phyloP scores from a whole-genome alignment of 1,284 basidiomycete genomes.

The Papiliotrema fonsecae region DNA sequence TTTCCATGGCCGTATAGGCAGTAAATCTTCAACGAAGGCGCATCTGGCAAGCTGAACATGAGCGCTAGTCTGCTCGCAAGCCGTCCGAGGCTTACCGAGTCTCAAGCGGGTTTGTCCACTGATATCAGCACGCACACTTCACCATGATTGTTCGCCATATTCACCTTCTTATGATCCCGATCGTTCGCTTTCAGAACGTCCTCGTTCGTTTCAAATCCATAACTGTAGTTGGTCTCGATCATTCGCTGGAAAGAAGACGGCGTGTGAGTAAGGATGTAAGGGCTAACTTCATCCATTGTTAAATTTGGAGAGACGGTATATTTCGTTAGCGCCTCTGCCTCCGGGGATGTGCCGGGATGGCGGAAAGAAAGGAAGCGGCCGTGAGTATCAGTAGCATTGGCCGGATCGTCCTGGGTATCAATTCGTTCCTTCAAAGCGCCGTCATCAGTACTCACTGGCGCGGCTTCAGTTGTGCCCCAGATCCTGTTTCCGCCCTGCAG shows the following conservation, averaged over 20 bases:
- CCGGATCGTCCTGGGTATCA: constrained; percentile 69
- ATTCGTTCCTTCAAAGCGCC: neutral
- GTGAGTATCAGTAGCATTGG: constrained; percentile 62
- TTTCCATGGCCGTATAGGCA: constrained; percentile 96
- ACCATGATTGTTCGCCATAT: constrained; percentile 1
- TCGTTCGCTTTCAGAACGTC: constrained; percentile 62
- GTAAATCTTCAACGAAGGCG: constrained; percentile 88
- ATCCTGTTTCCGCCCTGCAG: constrained; percentile 76
- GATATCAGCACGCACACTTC: constrained; percentile 31
- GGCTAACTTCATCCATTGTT: constrained; percentile 68
- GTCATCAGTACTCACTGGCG: constrained; percentile 29
- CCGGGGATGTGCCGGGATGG: constrained; percentile 25
- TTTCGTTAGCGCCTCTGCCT: constrained; percentile 41
- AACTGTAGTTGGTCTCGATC: constrained; percentile 86
- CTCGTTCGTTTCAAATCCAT: constrained; percentile 79
- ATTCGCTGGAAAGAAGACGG: constrained; percentile 83
- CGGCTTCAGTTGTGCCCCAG: constrained; percentile 67
- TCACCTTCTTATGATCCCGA: constrained; percentile 54
- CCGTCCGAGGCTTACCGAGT: constrained; percentile 54
- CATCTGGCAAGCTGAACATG: constrained; percentile 67
- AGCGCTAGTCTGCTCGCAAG: neutral
- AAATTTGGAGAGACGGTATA: constrained; percentile 59
- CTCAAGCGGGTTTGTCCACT: constrained; percentile 97
- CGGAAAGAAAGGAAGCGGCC: constrained; percentile 82
- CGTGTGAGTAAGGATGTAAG: constrained; percentile 81